Evolutionary conservation across 2,329 filamentous ascomycete species (phyloP).

Genomic region (Exophiala lecanii-corni): DNA sequence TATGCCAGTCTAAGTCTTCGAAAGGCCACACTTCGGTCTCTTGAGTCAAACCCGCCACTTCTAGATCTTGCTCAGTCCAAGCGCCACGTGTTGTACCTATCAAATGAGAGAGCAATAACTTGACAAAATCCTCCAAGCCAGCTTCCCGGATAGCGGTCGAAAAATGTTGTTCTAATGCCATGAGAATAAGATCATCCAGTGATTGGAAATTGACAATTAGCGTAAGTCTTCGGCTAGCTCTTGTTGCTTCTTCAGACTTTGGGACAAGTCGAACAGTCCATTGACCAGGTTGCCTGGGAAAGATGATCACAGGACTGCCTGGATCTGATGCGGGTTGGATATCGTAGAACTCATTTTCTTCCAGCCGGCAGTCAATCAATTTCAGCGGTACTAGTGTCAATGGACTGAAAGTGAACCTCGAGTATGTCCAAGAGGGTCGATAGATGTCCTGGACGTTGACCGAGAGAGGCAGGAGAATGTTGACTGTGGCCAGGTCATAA

Average conservation of each 20-base stretch:
- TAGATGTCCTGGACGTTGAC: slow-evolving; percentile 98
- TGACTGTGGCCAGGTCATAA: slow-evolving; percentile 58
- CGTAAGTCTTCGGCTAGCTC: slow-evolving; percentile 29
- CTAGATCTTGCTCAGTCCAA: slow-evolving; percentile 47
- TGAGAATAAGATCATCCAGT: slow-evolving; percentile 66
- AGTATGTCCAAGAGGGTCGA: slow-evolving; percentile 76
- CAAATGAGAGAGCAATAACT: slow-evolving; percentile 50
- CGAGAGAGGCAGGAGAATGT: slow-evolving; percentile 74
- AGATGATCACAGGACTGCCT: slow-evolving; percentile 56
- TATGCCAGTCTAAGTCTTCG: slow-evolving; percentile 51
- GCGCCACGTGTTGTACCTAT: slow-evolving; percentile 42
- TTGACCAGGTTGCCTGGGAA: slow-evolving; percentile 74
- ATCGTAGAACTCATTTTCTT: slow-evolving; percentile 62
- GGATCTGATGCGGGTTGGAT: slow-evolving; percentile 46
- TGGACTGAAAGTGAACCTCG: slow-evolving; percentile 84
- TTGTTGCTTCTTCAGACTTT: slow-evolving; percentile 1
- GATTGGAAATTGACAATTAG: slow-evolving; percentile 72
- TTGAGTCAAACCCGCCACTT: slow-evolving; percentile 50
- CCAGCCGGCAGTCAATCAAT: slow-evolving; percentile 65
- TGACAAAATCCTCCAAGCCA: slow-evolving; percentile 42
- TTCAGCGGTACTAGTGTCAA: slow-evolving; percentile 70
- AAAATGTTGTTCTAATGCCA: slow-evolving; percentile 45
- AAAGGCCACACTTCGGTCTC: slow-evolving; percentile 50
- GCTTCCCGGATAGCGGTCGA: slow-evolving; percentile 43
- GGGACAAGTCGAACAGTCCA: slow-evolving; percentile 22